These are phyloP conservation scores for Exophiala dermatitidis DNA, from an alignment of 2,329 filamentous ascomycete genomes.

Conservation along the genomic window DNA sequence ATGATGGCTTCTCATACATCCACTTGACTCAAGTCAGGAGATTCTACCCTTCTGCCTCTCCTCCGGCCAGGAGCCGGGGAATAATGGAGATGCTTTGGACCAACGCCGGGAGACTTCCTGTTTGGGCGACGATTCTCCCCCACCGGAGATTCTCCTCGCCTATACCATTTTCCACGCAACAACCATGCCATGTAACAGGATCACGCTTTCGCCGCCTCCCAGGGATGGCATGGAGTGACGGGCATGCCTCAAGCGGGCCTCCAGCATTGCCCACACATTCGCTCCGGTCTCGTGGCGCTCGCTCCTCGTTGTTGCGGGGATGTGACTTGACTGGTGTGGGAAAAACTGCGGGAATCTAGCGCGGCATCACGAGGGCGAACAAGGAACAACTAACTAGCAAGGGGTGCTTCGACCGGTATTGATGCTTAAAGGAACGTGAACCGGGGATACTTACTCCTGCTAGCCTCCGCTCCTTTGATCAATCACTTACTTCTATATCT, in stretches of 20 bases:
- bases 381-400: too few species aligned
- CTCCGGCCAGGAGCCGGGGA: too few species aligned
- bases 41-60: too few species aligned
- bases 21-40: background rate
- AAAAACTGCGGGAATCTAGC: constrained; percentile 15
- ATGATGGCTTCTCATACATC: too few species aligned
- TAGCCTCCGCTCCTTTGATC: too few species aligned
- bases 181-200: background rate
- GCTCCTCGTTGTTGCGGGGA: constrained; percentile 1
- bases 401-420: too few species aligned
- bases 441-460: too few species aligned
- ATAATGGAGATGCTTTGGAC: background rate
- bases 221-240: background rate
- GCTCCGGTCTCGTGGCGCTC: background rate
- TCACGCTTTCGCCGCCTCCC: background rate
- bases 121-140: constrained; percentile 3
- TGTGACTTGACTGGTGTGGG: constrained; percentile 10
- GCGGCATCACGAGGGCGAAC: background rate
- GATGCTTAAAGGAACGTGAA: too few species aligned
- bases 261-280: background rate
- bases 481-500: too few species aligned
- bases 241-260: background rate
- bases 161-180: background rate
- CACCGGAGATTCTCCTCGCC: constrained; percentile 10
- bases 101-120: constrained; percentile 10